phyloP scores from a whole-genome alignment of 306 rosid genomes.

The Begonia fuchsioides region DNA sequence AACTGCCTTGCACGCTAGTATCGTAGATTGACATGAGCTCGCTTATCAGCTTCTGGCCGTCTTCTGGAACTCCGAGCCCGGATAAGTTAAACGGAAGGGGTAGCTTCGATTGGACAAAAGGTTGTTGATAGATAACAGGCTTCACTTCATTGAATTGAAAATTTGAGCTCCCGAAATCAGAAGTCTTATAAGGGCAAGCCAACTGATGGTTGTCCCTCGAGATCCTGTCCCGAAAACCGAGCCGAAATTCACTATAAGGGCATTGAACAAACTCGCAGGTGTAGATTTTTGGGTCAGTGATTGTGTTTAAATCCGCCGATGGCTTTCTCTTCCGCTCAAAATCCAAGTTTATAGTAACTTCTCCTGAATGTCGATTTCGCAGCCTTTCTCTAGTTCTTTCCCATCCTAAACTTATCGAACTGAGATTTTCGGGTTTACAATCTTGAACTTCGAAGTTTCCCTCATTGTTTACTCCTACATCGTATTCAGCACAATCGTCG shows the following conservation, averaged over 20 bases:
- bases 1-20: slow-evolving; percentile 20
- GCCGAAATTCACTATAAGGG: slow-evolving; percentile 33
- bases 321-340: slow-evolving; percentile 52
- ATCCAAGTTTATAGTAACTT: slow-evolving; percentile 35
- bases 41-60: slow-evolving; percentile 38
- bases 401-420: slow-evolving; percentile 34
- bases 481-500: slow-evolving; percentile 55
- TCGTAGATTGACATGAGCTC: slow-evolving; percentile 47
- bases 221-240: slow-evolving; percentile 41
- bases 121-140: slow-evolving; percentile 33
- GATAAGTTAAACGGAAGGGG: slow-evolving; percentile 24
- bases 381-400: slow-evolving; percentile 31
- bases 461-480: slow-evolving; percentile 54
- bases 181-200: slow-evolving; percentile 19
- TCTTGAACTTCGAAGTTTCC: slow-evolving; percentile 41
- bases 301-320: slow-evolving; percentile 22
- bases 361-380: slow-evolving; percentile 38
- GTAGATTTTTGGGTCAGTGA: slow-evolving; percentile 33
- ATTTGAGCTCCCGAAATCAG: slow-evolving; percentile 20
- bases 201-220: slow-evolving; percentile 59
- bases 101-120: slow-evolving; percentile 27
- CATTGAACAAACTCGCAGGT: slow-evolving; percentile 51
- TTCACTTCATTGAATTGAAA: slow-evolving; percentile 42
- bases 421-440: slow-evolving; percentile 33
- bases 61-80: slow-evolving; percentile 43